Conservation (phyloP, 1,139 yeast genomes). For the Geotrichum fermentans region DNA sequence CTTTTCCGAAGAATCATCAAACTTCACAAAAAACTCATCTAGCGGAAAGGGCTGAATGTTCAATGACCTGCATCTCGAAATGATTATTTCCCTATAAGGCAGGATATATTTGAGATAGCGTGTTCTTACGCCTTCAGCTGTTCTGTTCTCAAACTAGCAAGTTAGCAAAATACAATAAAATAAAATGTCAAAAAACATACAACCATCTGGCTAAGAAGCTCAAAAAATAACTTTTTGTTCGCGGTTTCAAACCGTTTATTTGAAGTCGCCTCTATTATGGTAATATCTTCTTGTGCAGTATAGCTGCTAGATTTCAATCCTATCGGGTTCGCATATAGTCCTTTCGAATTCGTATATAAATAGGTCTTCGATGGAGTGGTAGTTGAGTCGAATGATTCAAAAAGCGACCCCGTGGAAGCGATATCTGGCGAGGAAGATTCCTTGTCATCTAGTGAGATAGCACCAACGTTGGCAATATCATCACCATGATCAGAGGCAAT, state of each 20-base stretch:
- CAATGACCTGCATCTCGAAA: neutral
- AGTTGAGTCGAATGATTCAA: neutral
- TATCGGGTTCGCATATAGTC: no score
- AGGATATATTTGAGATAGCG: slow-evolving; percentile 1
- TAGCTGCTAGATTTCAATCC: slow-evolving; percentile 2
- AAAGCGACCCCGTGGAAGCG: neutral
- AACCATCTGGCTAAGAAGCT: neutral
- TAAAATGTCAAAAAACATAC: neutral
- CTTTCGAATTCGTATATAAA: neutral
- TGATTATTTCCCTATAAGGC: neutral
- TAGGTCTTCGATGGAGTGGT: neutral
- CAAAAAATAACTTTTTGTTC: slow-evolving; percentile 8
- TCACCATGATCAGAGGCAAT: neutral
- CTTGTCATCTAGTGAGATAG: neutral
- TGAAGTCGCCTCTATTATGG: slow-evolving; percentile 10
- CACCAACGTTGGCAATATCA: neutral
- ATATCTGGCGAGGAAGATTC: neutral
- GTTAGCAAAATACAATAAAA: neutral
- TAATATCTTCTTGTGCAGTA: slow-evolving; percentile 11
- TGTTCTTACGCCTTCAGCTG: slow-evolving; percentile 10
- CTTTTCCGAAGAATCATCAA: slow-evolving; percentile 4
- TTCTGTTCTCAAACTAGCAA: slow-evolving; percentile 1
- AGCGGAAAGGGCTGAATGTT: slow-evolving; percentile 6
- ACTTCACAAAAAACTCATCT: slow-evolving; percentile 7
- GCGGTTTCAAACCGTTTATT: slow-evolving; percentile 9